phyloP scores from a whole-genome alignment of 305 asterid species.

The Fraxinus floribunda region DNA sequence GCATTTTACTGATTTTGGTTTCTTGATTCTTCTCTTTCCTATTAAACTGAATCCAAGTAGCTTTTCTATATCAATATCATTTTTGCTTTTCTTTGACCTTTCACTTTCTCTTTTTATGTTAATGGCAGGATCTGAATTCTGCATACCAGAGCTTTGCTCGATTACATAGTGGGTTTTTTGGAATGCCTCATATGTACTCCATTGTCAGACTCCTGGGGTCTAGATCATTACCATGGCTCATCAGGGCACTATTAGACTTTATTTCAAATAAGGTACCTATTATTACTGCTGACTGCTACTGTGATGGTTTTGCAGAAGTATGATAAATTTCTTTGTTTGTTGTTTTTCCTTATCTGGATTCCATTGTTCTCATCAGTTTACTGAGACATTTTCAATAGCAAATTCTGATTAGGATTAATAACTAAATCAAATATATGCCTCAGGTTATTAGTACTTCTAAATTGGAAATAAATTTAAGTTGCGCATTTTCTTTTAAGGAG shows the following conservation, averaged over 20 bases:
- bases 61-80: constrained; percentile 8
- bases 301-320: constrained; percentile 7
- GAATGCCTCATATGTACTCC: constrained; percentile 92
- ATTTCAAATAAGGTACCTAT: constrained; percentile 79
- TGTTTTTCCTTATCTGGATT: constrained; percentile 17
- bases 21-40: constrained; percentile 13
- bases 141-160: constrained; percentile 98
- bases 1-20: constrained; percentile 7
- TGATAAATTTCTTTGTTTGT: not conserved
- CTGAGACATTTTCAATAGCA: not conserved
- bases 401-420: not conserved
- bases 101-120: constrained; percentile 20
- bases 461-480: not conserved
- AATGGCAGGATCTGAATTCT: constrained; percentile 76
- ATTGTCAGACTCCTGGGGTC: constrained; percentile 86
- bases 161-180: constrained; percentile 87
- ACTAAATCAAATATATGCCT: constrained; percentile 1
- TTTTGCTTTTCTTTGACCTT: constrained; percentile 23
- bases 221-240: constrained; percentile 97
- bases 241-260: constrained; percentile 89
- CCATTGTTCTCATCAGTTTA: constrained; percentile 12
- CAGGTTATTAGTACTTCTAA: not conserved
- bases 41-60: constrained; percentile 13
- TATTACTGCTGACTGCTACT: constrained; percentile 16
- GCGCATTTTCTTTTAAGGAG: not conserved